Percentiles rank a stretch among this genome's conserved stretches.
These are phyloP conservation scores for Metschnikowia gelsemii DNA, from an alignment of 805 yeast species.

Conservation along the genomic window DNA sequence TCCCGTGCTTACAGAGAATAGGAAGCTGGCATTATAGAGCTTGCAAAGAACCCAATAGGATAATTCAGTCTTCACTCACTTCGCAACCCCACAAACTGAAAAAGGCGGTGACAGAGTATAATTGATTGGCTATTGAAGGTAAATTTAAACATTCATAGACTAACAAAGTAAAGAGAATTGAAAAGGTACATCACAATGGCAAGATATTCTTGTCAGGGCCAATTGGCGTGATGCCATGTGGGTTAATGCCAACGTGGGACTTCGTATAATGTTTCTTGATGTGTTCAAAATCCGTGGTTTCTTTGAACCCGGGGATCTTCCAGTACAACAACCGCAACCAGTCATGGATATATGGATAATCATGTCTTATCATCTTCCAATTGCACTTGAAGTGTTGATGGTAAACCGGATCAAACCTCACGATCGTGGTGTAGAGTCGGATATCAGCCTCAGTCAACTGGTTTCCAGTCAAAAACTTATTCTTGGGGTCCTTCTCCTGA, in stretches of 20 bases:
- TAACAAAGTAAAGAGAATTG: no score
- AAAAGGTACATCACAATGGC: slow-evolving; percentile 27
- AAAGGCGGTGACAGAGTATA: neutral
- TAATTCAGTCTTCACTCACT: no score
- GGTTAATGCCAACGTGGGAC: slow-evolving; percentile 79
- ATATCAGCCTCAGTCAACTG: slow-evolving; percentile 87
- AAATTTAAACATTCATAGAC: neutral
- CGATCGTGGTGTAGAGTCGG: slow-evolving; percentile 80
- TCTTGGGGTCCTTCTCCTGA: slow-evolving; percentile 29
- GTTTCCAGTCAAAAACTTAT: slow-evolving; percentile 52
- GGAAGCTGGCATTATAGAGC: no score
- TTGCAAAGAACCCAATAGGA: no score
- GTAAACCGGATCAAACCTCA: slow-evolving; percentile 90
- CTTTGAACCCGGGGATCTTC: slow-evolving; percentile 66
- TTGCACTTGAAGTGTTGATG: slow-evolving; percentile 96
- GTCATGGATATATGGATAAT: slow-evolving; percentile 73
- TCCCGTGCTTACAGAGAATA: no score
- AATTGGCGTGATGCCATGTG: slow-evolving; percentile 76
- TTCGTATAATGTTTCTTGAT: slow-evolving; percentile 90
- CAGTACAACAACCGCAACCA: slow-evolving; percentile 87
- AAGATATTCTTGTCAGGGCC: slow-evolving; percentile 83
- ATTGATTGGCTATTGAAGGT: neutral
- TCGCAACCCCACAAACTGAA: no score
- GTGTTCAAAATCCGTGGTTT: slow-evolving; percentile 84
- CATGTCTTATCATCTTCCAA: slow-evolving; percentile 71